phyloP scores from a whole-genome alignment of 1,139 yeast genomes.

The Pichia sp. region DNA sequence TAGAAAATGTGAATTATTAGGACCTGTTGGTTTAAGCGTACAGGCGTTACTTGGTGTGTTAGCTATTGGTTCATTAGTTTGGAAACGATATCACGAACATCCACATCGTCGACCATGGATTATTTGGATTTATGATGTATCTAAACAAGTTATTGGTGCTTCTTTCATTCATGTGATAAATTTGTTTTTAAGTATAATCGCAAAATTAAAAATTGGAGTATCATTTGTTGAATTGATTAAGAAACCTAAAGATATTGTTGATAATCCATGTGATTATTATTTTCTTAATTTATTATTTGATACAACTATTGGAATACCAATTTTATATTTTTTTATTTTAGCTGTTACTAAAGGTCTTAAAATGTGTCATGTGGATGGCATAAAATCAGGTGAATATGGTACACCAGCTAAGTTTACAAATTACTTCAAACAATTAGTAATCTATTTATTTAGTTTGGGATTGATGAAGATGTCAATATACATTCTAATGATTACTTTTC shows the following conservation, averaged over 20 bases:
- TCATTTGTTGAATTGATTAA: neutral
- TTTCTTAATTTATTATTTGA: slow-evolving; percentile 82
- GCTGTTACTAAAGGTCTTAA: slow-evolving; percentile 33
- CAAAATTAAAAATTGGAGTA: neutral
- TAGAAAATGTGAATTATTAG: slow-evolving; percentile 55
- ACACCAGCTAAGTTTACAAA: slow-evolving; percentile 59
- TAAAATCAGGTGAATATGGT: slow-evolving; percentile 84
- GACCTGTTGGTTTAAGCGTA: slow-evolving; percentile 63
- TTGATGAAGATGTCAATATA: slow-evolving; percentile 52
- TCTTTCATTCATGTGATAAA: slow-evolving; percentile 77
- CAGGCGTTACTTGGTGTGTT: slow-evolving; percentile 66
- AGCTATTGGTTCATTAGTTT: slow-evolving; percentile 65
- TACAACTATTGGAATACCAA: slow-evolving; percentile 76
- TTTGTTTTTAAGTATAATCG: slow-evolving; percentile 52
- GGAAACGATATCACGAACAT: slow-evolving; percentile 70
- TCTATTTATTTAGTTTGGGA: slow-evolving; percentile 56
- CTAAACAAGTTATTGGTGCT: slow-evolving; percentile 85
- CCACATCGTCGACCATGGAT: slow-evolving; percentile 80
- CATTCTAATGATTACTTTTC: slow-evolving; percentile 51
- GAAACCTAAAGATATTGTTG: slow-evolving; percentile 30
- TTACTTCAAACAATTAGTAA: slow-evolving; percentile 64
- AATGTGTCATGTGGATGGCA: slow-evolving; percentile 44
- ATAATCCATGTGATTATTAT: slow-evolving; percentile 84
- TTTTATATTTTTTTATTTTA: slow-evolving; percentile 10
- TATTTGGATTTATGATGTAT: slow-evolving; percentile 85